Evolutionary conservation across 345 rosid genomes (phyloP), one percentile per base, ranked within the genome.

Genomic region (Jatropha curcas): DNA sequence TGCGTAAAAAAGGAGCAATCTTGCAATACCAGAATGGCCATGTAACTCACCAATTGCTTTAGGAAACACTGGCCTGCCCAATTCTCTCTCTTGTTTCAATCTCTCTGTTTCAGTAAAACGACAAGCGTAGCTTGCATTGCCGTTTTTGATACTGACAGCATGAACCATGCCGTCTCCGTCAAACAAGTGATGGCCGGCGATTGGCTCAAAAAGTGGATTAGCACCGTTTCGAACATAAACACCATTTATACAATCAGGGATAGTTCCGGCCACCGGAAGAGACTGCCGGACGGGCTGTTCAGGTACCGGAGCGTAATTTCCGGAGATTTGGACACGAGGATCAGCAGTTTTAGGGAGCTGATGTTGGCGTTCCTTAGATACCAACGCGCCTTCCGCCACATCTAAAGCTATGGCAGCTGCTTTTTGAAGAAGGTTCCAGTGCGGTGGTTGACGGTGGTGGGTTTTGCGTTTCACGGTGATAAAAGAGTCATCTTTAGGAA

Each of bases 151-250:
- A 46, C 67, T 76, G 43, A 94, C 92, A 14, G 97, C 92, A 67
- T 94, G 98, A 53, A 94, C 86, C 98, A 94, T 94, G 27, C 98
- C 98, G 68, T 94, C 98, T 3, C 98, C 97, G 80, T 94, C 98
- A 39, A 94, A 94, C 2, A 94, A 74, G 75, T 94, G 98, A 77
- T 94, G 98, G 0, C 98, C 98, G 17, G 97, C 88, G 30, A 87
- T 82, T 0, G 98, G 98, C 69, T 92, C 87, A 70, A 88, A 88
- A 19, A 90, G 83, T 19, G 98, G 98, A 81, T 94, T 92, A 25
- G 97, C 98, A 0, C 98, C 98, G 89, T 94, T 94, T 25, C 98
- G 90, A 65, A 89, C 78, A 60, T 94, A 94, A 50, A 94, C 92
- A 6, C 98, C 98, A 72, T 85, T 76, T 59, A 94, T 86, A 82